These are phyloP conservation scores for Stagonosporopsis rhizophila DNA, from an alignment of 2,329 filamentous ascomycete species.

Conservation along the genomic window DNA sequence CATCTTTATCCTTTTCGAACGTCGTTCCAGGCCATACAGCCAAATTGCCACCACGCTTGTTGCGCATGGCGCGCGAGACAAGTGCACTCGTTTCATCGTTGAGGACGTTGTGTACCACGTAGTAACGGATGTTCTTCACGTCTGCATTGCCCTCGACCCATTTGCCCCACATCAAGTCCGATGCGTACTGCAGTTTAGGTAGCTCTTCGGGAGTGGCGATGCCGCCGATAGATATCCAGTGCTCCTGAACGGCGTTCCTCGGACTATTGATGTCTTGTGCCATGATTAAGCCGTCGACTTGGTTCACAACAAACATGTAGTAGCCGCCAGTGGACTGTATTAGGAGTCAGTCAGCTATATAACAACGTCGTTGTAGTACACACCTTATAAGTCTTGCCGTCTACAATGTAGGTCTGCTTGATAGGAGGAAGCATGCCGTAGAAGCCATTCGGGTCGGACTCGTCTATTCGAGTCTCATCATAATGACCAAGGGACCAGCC, in stretches of 20 bases:
- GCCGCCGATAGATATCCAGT: conserved; percentile 11
- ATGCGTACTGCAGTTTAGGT: conserved; percentile 21
- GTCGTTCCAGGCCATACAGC: conserved; percentile 26
- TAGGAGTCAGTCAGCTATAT: not conserved
- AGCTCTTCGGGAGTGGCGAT: conserved; percentile 24
- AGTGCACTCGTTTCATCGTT: conserved; percentile 26
- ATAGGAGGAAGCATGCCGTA: not conserved
- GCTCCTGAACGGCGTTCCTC: conserved; percentile 4
- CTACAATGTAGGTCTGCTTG: conserved; percentile 2
- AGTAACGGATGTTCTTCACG: conserved; percentile 28
- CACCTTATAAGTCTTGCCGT: conserved; percentile 1
- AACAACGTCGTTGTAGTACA: not conserved
- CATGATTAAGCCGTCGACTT: conserved; percentile 21
- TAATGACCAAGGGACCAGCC: conserved; percentile 16
- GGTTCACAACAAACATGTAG: conserved; percentile 27
- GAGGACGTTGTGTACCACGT: conserved; percentile 21
- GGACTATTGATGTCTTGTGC: conserved; percentile 20
- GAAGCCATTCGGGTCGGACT: not conserved
- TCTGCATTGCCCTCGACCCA: conserved; percentile 27
- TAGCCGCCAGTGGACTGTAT: conserved; percentile 23
- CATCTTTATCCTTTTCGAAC: conserved; percentile 21
- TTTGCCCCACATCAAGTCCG: conserved; percentile 34
- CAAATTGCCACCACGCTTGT: conserved; percentile 4
- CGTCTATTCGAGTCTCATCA: not conserved
- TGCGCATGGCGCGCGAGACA: conserved; percentile 25